Conservation (phyloP, 2,329 filamentous ascomycete species). For the Fusarium veterinarium region DNA sequence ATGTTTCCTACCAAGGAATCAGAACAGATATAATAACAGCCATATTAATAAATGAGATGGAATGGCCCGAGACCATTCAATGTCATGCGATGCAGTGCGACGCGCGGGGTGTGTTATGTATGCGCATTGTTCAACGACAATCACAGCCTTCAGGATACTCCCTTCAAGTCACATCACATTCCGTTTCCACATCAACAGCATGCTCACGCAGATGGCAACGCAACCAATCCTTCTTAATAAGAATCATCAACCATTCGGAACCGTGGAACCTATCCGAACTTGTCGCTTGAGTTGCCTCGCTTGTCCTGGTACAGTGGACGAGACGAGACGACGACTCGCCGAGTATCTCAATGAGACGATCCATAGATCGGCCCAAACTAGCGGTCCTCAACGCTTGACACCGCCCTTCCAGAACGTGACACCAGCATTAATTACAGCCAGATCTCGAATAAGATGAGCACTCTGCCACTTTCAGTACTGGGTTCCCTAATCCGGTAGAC, state of each 20-base stretch:
- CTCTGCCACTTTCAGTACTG: slow-evolving; percentile 1
- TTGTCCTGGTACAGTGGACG: neutral
- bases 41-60: neutral
- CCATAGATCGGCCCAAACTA: slow-evolving; percentile 19
- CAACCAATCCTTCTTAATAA: slow-evolving; percentile 8
- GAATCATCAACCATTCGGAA: slow-evolving; percentile 2
- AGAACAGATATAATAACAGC: slow-evolving; percentile 6
- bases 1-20: slow-evolving; percentile 7
- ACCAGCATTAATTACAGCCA: neutral
- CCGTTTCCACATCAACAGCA: slow-evolving; percentile 37
- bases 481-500: slow-evolving; percentile 32
- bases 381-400: slow-evolving; percentile 18
- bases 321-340: neutral
- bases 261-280: neutral
- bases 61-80: slow-evolving; percentile 7
- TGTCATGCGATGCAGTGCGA: slow-evolving; percentile 10
- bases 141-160: slow-evolving; percentile 10
- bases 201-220: slow-evolving; percentile 4
- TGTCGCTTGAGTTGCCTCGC: slow-evolving; percentile 14
- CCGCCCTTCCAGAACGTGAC: slow-evolving; percentile 40
- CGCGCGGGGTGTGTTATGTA: neutral
- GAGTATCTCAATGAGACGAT: slow-evolving; percentile 25
- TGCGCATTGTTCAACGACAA: slow-evolving; percentile 8
- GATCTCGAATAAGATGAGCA: slow-evolving; percentile 1
- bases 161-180: slow-evolving; percentile 28